phyloP scores from a whole-genome alignment of 257 asterid species.

The Paulownia fortunei region DNA sequence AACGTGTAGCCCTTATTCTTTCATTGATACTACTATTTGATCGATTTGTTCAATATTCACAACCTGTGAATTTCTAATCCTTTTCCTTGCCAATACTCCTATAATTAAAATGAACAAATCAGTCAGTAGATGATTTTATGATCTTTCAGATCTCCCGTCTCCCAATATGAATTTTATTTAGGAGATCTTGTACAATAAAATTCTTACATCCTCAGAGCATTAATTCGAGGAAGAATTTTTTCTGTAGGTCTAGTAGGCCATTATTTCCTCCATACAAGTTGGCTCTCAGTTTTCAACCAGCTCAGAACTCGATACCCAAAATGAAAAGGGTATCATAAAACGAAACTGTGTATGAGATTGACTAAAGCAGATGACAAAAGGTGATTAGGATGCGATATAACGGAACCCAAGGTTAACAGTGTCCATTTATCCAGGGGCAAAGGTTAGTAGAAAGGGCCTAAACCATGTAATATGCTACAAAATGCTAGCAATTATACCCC shows the following conservation, averaged over 20 bases:
- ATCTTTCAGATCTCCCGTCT: too few relatives aligned
- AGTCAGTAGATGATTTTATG: too few relatives aligned
- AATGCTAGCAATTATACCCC: not conserved
- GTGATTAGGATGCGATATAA: not conserved
- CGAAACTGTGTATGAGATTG: too few relatives aligned
- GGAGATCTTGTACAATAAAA: too few relatives aligned
- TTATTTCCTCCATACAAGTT: too few relatives aligned
- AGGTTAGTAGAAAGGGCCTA: not conserved
- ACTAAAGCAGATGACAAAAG: not conserved
- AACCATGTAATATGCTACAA: not conserved
- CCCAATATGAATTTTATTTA: too few relatives aligned
- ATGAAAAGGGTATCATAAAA: too few relatives aligned
- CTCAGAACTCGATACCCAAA: too few relatives aligned
- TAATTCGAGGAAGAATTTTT: too few relatives aligned
- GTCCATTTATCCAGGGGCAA: not conserved
- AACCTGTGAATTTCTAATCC: not conserved
- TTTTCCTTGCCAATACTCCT: not conserved
- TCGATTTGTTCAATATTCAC: not conserved
- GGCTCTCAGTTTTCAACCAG: too few relatives aligned
- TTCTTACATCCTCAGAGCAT: too few relatives aligned
- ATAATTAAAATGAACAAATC: not conserved
- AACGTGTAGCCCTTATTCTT: slow-evolving; percentile 24
- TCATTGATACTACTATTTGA: slow-evolving; percentile 2
- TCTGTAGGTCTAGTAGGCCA: too few relatives aligned
- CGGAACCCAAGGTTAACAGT: not conserved